A percentile compares a stretch with the other conserved stretches of the same genome.
These are phyloP conservation scores for Coprinellus micaceus DNA, from an alignment of 768 basidiomycete genomes.

Conservation along the genomic window DNA sequence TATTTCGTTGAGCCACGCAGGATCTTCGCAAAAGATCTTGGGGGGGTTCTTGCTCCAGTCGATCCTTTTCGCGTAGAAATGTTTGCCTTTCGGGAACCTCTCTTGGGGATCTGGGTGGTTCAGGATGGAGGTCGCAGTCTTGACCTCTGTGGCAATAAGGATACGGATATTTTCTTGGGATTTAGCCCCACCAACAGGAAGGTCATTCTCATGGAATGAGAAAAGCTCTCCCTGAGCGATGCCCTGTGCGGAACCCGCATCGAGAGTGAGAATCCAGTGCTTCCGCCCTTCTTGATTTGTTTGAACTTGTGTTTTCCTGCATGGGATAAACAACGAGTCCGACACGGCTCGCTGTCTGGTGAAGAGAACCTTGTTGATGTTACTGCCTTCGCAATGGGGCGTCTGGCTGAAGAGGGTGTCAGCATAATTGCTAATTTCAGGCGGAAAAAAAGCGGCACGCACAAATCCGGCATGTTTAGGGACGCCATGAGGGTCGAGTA, in stretches of 20 bases:
- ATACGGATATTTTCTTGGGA: neutral
- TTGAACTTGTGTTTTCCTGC: conserved; percentile 9
- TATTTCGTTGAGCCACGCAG: conserved; percentile 22
- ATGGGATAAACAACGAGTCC: conserved; percentile 26
- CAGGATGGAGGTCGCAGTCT: conserved; percentile 20
- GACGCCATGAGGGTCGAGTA: conserved; percentile 32
- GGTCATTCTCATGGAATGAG: conserved; percentile 22
- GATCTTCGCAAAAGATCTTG: conserved; percentile 22
- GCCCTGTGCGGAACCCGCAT: conserved; percentile 31
- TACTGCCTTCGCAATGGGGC: conserved; percentile 32
- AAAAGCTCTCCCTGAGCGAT: conserved; percentile 24
- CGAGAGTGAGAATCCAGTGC: neutral
- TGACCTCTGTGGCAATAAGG: conserved; percentile 19
- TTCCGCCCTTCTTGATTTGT: too few relatives aligned
- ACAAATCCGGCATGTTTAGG: conserved; percentile 27
- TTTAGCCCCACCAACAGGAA: neutral
- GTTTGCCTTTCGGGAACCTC: conserved; percentile 10
- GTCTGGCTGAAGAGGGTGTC: conserved; percentile 24
- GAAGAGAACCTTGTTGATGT: conserved; percentile 30
- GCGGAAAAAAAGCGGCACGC: neutral
- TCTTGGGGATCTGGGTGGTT: neutral
- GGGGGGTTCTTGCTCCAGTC: conserved; percentile 15
- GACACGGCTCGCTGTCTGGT: conserved; percentile 24
- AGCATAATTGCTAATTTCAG: too few relatives aligned
- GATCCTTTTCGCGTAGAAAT: conserved; percentile 25